A percentile compares a stretch with the other conserved stretches of the same genome.
These are phyloP conservation scores for Paspalum notatum DNA, from an alignment of 176 grass and related monocot genomes.

Conservation along the genomic window DNA sequence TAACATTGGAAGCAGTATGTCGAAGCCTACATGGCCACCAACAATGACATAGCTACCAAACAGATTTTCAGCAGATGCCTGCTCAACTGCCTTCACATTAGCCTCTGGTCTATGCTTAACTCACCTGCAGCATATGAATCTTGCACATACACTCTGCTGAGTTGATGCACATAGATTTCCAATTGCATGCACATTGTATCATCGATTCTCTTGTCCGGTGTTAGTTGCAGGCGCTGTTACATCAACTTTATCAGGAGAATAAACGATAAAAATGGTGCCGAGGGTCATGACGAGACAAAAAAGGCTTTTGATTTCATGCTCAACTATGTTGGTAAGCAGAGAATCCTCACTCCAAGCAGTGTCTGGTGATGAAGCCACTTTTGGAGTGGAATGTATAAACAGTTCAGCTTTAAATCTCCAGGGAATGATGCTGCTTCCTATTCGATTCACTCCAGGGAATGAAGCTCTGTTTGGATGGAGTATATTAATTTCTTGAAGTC, in stretches of 20 bases:
- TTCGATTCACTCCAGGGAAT: too few species aligned
- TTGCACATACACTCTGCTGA: background rate
- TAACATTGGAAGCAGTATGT: conserved; percentile 99
- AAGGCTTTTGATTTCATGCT: conserved; percentile 99
- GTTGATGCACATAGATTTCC: background rate
- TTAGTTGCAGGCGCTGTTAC: conserved; percentile 80
- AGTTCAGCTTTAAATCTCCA: conserved; percentile 36
- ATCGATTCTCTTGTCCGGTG: conserved; percentile 29
- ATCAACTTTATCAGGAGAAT: conserved; percentile 83
- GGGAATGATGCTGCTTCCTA: conserved; percentile 90
- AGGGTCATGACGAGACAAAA: conserved; percentile 85
- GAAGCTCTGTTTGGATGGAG: conserved; percentile 95
- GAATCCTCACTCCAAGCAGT: background rate
- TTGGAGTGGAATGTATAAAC: conserved; percentile 3
- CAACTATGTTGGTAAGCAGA: conserved; percentile 79
- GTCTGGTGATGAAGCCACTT: background rate
- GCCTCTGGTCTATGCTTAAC: conserved; percentile 64
- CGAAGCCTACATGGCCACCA: conserved; percentile 74
- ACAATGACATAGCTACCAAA: conserved; percentile 78
- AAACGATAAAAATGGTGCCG: conserved; percentile 78
- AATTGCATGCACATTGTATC: background rate
- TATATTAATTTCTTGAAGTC: conserved; percentile 95
- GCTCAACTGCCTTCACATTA: conserved; percentile 85
- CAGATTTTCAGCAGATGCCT: conserved; percentile 96
- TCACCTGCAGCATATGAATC: background rate